These are phyloP conservation scores for Wickerhamomyces hampshirensis DNA, from an alignment of 805 yeast species.

Conservation along the genomic window DNA sequence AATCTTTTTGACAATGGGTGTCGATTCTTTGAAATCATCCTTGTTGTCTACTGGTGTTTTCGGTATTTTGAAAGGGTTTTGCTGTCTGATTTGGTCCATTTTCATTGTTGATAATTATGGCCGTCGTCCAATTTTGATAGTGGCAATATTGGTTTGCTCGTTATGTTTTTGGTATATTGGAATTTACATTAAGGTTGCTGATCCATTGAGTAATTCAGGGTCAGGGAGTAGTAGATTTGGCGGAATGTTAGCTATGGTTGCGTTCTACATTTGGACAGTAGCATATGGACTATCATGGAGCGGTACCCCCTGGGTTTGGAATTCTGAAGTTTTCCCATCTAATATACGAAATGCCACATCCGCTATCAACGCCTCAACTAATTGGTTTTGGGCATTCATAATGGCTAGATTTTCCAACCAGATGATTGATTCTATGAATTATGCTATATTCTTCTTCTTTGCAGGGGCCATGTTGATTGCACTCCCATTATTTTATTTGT, in stretches of 20 bases:
- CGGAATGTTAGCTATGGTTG: slow-evolving; percentile 8
- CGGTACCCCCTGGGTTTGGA: slow-evolving; percentile 20
- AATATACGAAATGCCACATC: slow-evolving; percentile 9
- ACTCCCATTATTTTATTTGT: slow-evolving; percentile 24
- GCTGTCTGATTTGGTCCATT: slow-evolving; percentile 10
- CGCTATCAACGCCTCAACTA: slow-evolving; percentile 11
- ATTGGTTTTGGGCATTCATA: slow-evolving; percentile 19
- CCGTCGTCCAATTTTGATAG: slow-evolving; percentile 11
- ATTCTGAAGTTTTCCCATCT: slow-evolving; percentile 15
- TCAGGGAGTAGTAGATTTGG: slow-evolving; percentile 7
- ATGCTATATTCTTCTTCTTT: slow-evolving; percentile 22
- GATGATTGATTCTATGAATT: slow-evolving; percentile 13
- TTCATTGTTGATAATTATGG: slow-evolving; percentile 15
- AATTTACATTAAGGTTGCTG: slow-evolving; percentile 10
- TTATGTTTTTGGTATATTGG: slow-evolving; percentile 17
- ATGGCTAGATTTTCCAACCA: slow-evolving; percentile 16
- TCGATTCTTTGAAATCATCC: slow-evolving; percentile 37
- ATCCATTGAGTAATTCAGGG: slow-evolving; percentile 4
- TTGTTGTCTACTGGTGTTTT: slow-evolving; percentile 48
- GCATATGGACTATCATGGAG: slow-evolving; percentile 13
- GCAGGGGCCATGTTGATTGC: slow-evolving; percentile 14
- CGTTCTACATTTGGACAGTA: slow-evolving; percentile 18
- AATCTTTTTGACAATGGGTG: slow-evolving; percentile 44
- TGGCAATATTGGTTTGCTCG: slow-evolving; percentile 10
- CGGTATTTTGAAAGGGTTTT: slow-evolving; percentile 39